Conservation (phyloP, 2,329 filamentous ascomycete genomes). For the Colletotrichum tamarilloi region DNA sequence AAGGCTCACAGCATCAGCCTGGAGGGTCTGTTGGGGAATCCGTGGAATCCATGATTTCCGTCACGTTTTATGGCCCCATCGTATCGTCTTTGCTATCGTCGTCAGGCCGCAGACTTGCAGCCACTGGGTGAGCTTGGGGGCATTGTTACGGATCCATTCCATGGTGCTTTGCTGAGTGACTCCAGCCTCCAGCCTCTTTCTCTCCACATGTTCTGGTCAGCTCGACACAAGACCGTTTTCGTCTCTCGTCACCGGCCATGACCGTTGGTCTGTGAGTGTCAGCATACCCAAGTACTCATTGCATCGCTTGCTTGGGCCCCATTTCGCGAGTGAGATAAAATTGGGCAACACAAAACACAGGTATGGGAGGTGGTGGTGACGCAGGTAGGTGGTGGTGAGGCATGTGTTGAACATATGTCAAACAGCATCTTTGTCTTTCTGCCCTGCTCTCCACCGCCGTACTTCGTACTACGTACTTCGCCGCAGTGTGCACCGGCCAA, state of each 20-base stretch:
- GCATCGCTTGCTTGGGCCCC: neutral
- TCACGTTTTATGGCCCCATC: neutral
- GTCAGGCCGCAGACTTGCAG: neutral
- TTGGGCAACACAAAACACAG: neutral
- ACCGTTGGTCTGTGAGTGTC: neutral
- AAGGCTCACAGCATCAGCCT: neutral
- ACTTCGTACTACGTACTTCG: neutral
- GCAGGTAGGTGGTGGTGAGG: neutral
- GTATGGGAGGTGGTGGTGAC: neutral
- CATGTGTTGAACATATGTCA: neutral
- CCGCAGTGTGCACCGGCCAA: slow-evolving; percentile 11
- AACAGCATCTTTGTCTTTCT: neutral
- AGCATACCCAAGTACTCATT: neutral
- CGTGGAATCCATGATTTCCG: neutral
- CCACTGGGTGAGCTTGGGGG: neutral
- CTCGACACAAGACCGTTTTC: neutral
- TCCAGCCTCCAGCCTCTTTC: neutral
- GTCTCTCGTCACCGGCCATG: neutral
- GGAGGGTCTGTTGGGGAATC: neutral
- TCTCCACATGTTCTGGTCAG: neutral
- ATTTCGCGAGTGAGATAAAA: neutral
- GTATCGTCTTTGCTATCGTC: neutral
- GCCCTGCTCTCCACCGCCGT: slow-evolving; percentile 1
- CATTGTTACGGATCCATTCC: neutral
- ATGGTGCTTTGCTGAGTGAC: no score